Evolutionary conservation across 2,329 filamentous ascomycete species (phyloP).

Genomic region (Botrytis elliptica): DNA sequence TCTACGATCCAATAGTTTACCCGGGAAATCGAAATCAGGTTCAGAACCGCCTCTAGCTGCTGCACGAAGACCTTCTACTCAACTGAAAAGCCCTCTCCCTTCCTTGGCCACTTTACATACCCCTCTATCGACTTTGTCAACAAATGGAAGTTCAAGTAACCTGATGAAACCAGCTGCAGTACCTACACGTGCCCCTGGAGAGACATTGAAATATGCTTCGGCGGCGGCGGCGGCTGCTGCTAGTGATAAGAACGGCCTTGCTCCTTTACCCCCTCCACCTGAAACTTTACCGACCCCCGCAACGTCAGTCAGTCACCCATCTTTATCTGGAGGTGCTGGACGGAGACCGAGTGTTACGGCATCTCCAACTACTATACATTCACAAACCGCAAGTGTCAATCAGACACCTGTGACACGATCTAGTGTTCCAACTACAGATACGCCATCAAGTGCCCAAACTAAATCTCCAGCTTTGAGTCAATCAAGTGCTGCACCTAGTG

Average conservation of each 20-base stretch:
- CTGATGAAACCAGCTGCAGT: slow-evolving; percentile 91
- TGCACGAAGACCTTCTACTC: slow-evolving; percentile 74
- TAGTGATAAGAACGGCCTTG: slow-evolving; percentile 88
- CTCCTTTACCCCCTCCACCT: slow-evolving; percentile 87
- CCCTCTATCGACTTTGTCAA: slow-evolving; percentile 53
- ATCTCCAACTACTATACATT: slow-evolving; percentile 52
- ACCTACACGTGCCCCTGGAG: slow-evolving; percentile 79
- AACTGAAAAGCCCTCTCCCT: slow-evolving; percentile 92
- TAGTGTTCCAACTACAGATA: slow-evolving; percentile 40
- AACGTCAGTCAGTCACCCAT: slow-evolving; percentile 40
- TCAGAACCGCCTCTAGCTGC: slow-evolving; percentile 57
- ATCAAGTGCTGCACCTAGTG: slow-evolving; percentile 44
- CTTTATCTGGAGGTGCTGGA: slow-evolving; percentile 43
- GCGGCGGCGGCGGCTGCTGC: slow-evolving; percentile 91
- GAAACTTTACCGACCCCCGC: slow-evolving; percentile 54
- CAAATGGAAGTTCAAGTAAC: slow-evolving; percentile 57
- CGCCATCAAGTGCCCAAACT: slow-evolving; percentile 42
- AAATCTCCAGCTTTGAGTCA: slow-evolving; percentile 53
- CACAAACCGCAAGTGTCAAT: slow-evolving; percentile 45
- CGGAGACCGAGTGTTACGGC: slow-evolving; percentile 56
- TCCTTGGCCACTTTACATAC: slow-evolving; percentile 86
- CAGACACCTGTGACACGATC: slow-evolving; percentile 41
- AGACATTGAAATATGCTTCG: slow-evolving; percentile 94
- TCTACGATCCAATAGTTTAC: slow-evolving; percentile 46
- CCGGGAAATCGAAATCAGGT: slow-evolving; percentile 52